Percentiles rank a stretch among this genome's conserved stretches.
Conservation (phyloP, 148 eudicot genomes). For the Amaranthus palmeri region DNA sequence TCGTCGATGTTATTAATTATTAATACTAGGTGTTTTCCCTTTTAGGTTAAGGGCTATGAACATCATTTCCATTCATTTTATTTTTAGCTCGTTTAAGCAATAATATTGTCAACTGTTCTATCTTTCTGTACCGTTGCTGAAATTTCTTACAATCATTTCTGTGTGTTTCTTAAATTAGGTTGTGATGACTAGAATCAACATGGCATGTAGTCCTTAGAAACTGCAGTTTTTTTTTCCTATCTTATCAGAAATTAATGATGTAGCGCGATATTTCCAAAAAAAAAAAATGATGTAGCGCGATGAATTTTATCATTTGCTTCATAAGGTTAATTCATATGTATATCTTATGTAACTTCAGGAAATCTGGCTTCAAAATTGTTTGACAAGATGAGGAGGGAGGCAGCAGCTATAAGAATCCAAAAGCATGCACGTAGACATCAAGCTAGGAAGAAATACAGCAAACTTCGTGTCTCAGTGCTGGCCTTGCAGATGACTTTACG, state of each 20-base stretch:
- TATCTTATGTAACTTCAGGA: slow-evolving; percentile 40
- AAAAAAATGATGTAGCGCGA: background rate
- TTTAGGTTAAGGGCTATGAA: no score
- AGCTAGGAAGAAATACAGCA: slow-evolving; percentile 50
- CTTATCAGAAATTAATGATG: background rate
- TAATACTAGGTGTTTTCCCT: no score
- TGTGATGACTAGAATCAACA: background rate
- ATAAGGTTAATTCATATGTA: slow-evolving; percentile 1
- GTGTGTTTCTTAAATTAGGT: background rate
- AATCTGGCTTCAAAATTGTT: slow-evolving; percentile 56
- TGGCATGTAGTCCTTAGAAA: background rate
- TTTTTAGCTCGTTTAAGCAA: no score
- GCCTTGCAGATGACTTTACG: slow-evolving; percentile 69
- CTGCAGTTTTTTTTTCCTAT: background rate
- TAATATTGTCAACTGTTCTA: background rate
- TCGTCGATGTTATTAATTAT: no score
- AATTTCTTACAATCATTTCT: background rate
- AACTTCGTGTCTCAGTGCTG: slow-evolving; percentile 55
- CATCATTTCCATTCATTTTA: no score
- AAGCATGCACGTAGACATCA: slow-evolving; percentile 46
- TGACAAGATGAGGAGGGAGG: slow-evolving; percentile 53
- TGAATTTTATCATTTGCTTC: background rate
- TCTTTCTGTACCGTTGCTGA: background rate
- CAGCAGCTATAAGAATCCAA: slow-evolving; percentile 76
- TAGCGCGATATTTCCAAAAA: no score